A percentile compares a stretch with the other conserved stretches of the same genome.
Evolutionary conservation across 2,329 filamentous ascomycete genomes (phyloP).

Genomic region (Paraconiothyrium brasiliense): DNA sequence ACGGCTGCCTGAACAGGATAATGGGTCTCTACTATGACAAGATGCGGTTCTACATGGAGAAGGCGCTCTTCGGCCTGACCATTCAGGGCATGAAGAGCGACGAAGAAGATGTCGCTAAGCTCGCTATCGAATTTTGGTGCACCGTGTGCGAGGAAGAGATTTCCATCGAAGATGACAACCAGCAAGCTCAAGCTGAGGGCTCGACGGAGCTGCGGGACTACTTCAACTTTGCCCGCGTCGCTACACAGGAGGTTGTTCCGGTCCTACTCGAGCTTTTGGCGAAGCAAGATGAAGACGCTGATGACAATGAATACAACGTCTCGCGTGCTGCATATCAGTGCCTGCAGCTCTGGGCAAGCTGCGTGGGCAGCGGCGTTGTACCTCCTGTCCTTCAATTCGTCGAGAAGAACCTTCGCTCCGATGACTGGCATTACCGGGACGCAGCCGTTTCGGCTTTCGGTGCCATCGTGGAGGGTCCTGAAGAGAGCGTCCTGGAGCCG

Average conservation of each 20-base stretch:
- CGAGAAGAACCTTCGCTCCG: constrained; percentile 85
- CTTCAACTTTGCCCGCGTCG: constrained; percentile 95
- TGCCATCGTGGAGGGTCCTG: constrained; percentile 98
- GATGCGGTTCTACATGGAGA: constrained; percentile 99
- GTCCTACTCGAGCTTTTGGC: constrained; percentile 88
- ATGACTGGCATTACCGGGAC: constrained; percentile 95
- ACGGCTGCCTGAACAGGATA: constrained; percentile 97
- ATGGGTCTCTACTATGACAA: constrained; percentile 99
- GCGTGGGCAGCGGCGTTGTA: constrained; percentile 85
- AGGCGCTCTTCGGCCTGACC: constrained; percentile 95
- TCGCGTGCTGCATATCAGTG: constrained; percentile 96
- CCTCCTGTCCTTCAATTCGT: constrained; percentile 89
- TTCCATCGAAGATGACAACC: constrained; percentile 96
- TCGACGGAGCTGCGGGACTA: constrained; percentile 87
- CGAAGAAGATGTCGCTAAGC: constrained; percentile 96
- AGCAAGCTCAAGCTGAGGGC: constrained; percentile 74
- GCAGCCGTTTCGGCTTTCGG: constrained; percentile 97
- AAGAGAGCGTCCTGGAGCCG: constrained; percentile 89
- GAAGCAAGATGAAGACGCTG: constrained; percentile 96
- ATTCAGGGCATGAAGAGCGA: constrained; percentile 98
- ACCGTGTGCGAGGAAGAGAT: constrained; percentile 99
- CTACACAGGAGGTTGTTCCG: constrained; percentile 92
- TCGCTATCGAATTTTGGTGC: constrained; percentile 99
- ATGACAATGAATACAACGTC: constrained; percentile 97
- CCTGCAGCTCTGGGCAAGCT: constrained; percentile 92